phyloP scores from a whole-genome alignment of 768 basidiomycete species.

The Termitomyces sp. region DNA sequence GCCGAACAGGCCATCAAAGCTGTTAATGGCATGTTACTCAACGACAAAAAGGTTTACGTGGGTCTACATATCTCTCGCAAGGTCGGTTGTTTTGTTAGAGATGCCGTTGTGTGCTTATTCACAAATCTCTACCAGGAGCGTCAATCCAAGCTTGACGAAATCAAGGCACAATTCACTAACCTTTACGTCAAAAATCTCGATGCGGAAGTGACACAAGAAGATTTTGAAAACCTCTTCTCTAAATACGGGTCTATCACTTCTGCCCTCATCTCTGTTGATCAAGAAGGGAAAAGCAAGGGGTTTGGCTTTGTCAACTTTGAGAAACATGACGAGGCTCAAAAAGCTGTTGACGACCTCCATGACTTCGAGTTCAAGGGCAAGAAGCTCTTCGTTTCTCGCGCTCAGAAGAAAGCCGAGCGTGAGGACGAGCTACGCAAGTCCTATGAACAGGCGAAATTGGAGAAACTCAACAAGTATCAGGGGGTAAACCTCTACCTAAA shows the following conservation, averaged over 20 bases:
- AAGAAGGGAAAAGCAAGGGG: conserved; percentile 90
- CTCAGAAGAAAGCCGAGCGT: conserved; percentile 98
- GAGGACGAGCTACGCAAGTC: conserved; percentile 93
- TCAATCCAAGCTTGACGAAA: conserved; percentile 97
- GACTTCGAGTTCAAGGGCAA: conserved; percentile 82
- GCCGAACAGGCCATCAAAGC: conserved; percentile 96
- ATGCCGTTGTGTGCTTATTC: neutral
- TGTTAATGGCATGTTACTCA: conserved; percentile 98
- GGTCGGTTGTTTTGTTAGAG: conserved; percentile 39
- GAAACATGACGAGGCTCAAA: conserved; percentile 86
- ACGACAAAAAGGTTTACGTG: conserved; percentile 99
- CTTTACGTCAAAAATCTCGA: conserved; percentile 98
- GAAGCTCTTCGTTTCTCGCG: conserved; percentile 93
- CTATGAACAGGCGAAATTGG: conserved; percentile 95
- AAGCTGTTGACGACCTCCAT: conserved; percentile 86
- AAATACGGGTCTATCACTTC: conserved; percentile 85
- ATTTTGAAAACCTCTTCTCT: conserved; percentile 81
- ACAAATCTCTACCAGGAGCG: conserved; percentile 61
- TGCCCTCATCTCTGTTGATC: conserved; percentile 79
- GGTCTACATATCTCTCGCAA: conserved; percentile 97
- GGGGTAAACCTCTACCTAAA: conserved; percentile 99
- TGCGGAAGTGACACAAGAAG: conserved; percentile 75
- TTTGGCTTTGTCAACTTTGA: conserved; percentile 99
- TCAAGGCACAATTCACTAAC: conserved; percentile 97
- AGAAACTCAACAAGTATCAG: conserved; percentile 97